Evolutionary conservation across 139 green algal genomes (phyloP).

Genomic region (Coelastrella sp.): DNA sequence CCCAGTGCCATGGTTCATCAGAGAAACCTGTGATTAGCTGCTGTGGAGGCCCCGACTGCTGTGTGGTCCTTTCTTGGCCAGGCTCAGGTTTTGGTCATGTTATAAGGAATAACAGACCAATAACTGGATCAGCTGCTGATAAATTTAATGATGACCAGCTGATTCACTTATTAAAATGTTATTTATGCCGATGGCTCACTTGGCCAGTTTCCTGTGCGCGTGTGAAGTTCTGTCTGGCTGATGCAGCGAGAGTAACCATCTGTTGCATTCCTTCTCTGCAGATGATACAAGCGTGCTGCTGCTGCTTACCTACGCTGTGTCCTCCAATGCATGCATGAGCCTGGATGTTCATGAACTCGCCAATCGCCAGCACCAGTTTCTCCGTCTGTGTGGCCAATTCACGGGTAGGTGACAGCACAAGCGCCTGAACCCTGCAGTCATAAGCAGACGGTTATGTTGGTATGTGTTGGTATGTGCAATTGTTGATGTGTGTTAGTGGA

Average conservation of each 20-base stretch:
- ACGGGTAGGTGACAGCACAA: constrained; percentile 97
- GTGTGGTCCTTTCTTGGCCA: too few species aligned
- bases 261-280: neutral
- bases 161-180: too few species aligned
- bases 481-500: neutral
- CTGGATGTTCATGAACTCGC: constrained; percentile 95
- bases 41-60: too few species aligned
- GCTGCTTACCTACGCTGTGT: constrained; percentile 84
- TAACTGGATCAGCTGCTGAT: too few species aligned
- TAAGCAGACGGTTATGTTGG: neutral
- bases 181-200: too few species aligned
- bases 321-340: constrained; percentile 96
- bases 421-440: constrained; percentile 69
- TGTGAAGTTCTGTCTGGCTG: too few species aligned
- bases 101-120: too few species aligned
- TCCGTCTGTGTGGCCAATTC: constrained; percentile 98
- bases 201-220: too few species aligned
- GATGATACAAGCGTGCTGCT: neutral
- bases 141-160: too few species aligned
- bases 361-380: constrained; percentile 92
- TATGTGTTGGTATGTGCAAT: neutral
- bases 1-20: too few species aligned
- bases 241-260: neutral
- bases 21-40: too few species aligned
- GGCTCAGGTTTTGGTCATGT: too few species aligned